phyloP scores from a whole-genome alignment of 305 asterid species.

The Striga hermonthica region DNA sequence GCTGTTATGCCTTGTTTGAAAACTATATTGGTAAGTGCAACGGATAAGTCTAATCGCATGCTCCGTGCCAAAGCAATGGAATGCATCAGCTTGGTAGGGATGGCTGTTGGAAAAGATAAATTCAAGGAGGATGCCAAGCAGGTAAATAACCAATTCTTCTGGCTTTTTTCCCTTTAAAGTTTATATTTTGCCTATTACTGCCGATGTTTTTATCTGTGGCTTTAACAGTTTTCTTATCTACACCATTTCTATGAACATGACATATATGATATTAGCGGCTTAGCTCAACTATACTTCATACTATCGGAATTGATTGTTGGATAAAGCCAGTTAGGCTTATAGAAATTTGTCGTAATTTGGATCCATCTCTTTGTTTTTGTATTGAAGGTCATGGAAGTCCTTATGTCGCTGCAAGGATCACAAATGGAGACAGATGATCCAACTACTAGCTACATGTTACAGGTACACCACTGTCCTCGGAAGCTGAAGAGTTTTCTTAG shows the following conservation, averaged over 20 bases:
- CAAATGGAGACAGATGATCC: constrained; percentile 98
- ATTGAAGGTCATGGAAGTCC: constrained; percentile 90
- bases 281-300: not conserved
- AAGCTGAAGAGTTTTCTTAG: constrained; percentile 19
- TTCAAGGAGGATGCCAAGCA: constrained; percentile 91
- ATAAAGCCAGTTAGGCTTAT: not conserved
- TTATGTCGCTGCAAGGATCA: constrained; percentile 91
- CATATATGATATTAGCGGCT: not conserved
- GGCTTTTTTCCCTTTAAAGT: not conserved
- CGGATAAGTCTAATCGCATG: constrained; percentile 93
- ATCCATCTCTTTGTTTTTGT: constrained; percentile 23
- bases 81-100: constrained; percentile 94
- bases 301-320: not conserved
- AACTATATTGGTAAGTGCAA: constrained; percentile 76
- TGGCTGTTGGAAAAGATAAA: constrained; percentile 90
- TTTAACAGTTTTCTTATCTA: constrained; percentile 4
- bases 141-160: constrained; percentile 37
- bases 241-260: not conserved
- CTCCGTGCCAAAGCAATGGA: constrained; percentile 99
- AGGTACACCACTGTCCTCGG: constrained; percentile 44
- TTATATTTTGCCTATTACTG: not conserved
- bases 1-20: constrained; percentile 94
- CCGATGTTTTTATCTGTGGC: not conserved
- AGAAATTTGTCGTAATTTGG: not conserved
- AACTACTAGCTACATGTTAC: constrained; percentile 95